Percentiles rank a stretch among this genome's conserved stretches.
phyloP scores from a whole-genome alignment of 768 basidiomycete species.

The Calocybe cyanea region DNA sequence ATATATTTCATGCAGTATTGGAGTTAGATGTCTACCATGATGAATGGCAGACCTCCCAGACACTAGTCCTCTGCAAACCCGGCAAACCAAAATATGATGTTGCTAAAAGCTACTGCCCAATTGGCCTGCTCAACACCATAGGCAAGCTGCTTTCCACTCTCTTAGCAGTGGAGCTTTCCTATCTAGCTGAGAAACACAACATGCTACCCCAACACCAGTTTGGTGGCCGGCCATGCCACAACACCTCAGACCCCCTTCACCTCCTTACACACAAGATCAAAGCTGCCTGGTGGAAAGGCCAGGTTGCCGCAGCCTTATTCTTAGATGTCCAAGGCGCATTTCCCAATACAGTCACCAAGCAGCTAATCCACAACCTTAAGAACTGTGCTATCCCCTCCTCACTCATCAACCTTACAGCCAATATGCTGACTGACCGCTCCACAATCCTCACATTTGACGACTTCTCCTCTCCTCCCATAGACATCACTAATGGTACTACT shows the following conservation, averaged over 20 bases:
- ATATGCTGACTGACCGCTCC: slow-evolving; percentile 2
- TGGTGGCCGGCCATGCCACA: slow-evolving; percentile 26
- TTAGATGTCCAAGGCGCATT: slow-evolving; percentile 42
- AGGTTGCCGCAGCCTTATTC: slow-evolving; percentile 34
- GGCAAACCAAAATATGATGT: slow-evolving; percentile 28
- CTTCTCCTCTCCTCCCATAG: slow-evolving; percentile 16
- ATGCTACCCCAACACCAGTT: slow-evolving; percentile 35
- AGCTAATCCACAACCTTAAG: slow-evolving; percentile 25
- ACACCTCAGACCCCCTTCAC: slow-evolving; percentile 33
- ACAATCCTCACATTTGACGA: slow-evolving; percentile 18
- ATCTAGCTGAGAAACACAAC: slow-evolving; percentile 23
- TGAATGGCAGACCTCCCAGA: slow-evolving; percentile 22
- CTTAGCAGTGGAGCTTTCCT: slow-evolving; percentile 20
- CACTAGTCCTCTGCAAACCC: slow-evolving; percentile 31
- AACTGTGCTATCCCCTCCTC: not conserved
- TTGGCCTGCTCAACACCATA: slow-evolving; percentile 28
- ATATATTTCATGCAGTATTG: slow-evolving; percentile 24
- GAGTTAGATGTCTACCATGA: slow-evolving; percentile 23
- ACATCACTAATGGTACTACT: slow-evolving; percentile 20
- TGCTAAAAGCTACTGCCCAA: slow-evolving; percentile 29
- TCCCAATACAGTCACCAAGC: slow-evolving; percentile 30
- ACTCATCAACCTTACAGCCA: not conserved
- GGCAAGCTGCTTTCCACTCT: slow-evolving; percentile 24
- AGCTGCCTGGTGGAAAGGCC: slow-evolving; percentile 29
- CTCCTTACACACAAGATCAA: slow-evolving; percentile 31